phyloP scores from a whole-genome alignment of 805 yeast species.

The Lipomyces oligophaga region DNA sequence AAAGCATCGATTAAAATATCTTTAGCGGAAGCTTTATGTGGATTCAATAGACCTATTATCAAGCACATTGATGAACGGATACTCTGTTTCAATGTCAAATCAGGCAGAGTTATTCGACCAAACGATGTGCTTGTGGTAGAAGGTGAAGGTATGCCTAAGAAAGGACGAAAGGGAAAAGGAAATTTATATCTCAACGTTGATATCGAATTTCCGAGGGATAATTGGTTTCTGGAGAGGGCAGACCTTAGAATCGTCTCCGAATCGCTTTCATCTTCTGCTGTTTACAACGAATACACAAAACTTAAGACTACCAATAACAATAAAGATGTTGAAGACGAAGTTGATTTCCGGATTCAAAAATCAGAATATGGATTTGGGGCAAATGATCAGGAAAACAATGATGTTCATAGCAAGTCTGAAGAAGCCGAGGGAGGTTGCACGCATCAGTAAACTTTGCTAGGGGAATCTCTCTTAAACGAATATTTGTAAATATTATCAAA shows the following conservation, averaged over 20 bases:
- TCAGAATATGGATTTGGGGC: too few relatives aligned
- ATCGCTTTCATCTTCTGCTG: constrained; percentile 33
- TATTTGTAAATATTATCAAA: too few relatives aligned
- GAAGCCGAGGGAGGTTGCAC: too few relatives aligned
- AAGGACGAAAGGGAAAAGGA: constrained; percentile 46
- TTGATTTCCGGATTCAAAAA: too few relatives aligned
- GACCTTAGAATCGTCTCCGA: constrained; percentile 42
- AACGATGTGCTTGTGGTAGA: constrained; percentile 60
- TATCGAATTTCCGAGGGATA: constrained; percentile 77
- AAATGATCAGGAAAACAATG: too few relatives aligned
- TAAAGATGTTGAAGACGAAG: too few relatives aligned
- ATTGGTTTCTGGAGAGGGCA: constrained; percentile 74
- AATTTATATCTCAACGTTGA: constrained; percentile 67
- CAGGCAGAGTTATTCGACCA: constrained; percentile 79
- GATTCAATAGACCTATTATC: constrained; percentile 61
- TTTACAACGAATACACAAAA: too few relatives aligned
- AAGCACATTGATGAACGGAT: constrained; percentile 79
- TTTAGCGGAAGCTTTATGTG: constrained; percentile 78
- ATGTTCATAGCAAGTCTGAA: too few relatives aligned
- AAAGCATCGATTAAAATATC: constrained; percentile 58
- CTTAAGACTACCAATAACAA: too few relatives aligned
- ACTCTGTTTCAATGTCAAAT: constrained; percentile 54
- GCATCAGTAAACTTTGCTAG: too few relatives aligned
- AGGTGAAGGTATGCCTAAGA: constrained; percentile 81
- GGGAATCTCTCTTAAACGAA: too few relatives aligned